These are phyloP conservation scores for Mycena galericulata DNA, from an alignment of 768 basidiomycete genomes.

Conservation along the genomic window DNA sequence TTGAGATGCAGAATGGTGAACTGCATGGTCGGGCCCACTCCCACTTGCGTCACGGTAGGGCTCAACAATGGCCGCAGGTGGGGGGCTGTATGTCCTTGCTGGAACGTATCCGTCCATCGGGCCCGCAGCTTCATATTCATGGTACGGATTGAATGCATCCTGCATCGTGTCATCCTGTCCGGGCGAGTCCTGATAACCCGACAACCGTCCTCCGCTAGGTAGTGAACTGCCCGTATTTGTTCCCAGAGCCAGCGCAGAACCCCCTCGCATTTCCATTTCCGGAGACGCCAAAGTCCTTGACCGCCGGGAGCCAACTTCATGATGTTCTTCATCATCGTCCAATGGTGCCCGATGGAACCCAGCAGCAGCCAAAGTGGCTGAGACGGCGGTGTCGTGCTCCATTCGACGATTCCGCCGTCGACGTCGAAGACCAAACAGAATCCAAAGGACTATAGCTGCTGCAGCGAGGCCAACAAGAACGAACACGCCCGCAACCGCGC, in stretches of 20 bases:
- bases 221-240: constrained; percentile 39
- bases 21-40: constrained; percentile 43
- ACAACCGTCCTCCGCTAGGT: constrained; percentile 47
- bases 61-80: constrained; percentile 49
- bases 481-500: constrained; percentile 93
- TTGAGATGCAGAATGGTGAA: constrained; percentile 58
- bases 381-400: constrained; percentile 79
- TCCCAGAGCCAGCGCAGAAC: constrained; percentile 47
- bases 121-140: constrained; percentile 54
- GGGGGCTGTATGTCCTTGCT: constrained; percentile 61
- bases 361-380: constrained; percentile 78
- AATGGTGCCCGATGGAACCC: constrained; percentile 76
- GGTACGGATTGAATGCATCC: constrained; percentile 63
- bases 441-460: constrained; percentile 74
- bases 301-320: constrained; percentile 38
- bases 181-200: constrained; percentile 52
- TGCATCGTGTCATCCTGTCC: constrained; percentile 49
- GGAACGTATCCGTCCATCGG: constrained; percentile 56
- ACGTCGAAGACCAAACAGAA: constrained; percentile 77
- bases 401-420: constrained; percentile 68
- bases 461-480: constrained; percentile 88
- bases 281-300: constrained; percentile 44
- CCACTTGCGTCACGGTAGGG: constrained; percentile 46
- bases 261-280: constrained; percentile 56
- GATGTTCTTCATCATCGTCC: constrained; percentile 75